A percentile compares a stretch with the other conserved stretches of the same genome.
Evolutionary conservation across 129 eudicot genomes (phyloP).

Genomic region (Flaveria robusta): DNA sequence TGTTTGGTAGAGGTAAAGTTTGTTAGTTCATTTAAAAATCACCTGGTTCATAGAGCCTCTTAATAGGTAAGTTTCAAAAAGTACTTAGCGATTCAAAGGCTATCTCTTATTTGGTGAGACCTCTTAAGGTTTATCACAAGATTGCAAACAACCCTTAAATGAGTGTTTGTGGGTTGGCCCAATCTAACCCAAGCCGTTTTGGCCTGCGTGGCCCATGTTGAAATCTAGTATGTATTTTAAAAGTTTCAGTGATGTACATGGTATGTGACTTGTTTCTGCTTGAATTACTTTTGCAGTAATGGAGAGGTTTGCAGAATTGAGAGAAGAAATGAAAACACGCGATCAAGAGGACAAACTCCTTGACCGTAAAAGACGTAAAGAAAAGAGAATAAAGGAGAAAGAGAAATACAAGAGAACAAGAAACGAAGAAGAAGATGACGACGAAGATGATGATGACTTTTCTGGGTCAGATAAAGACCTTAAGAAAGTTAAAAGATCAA

Average conservation of each 20-base stretch:
- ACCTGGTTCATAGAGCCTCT: no score
- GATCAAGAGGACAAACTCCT: conserved; percentile 78
- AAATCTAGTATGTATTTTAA: background rate
- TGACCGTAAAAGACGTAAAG: conserved; percentile 76
- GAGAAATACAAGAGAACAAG: conserved; percentile 66
- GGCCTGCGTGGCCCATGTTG: background rate
- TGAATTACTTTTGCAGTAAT: conserved; percentile 46
- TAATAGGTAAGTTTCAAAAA: no score
- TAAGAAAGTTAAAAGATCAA: conserved; percentile 37
- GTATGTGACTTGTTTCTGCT: background rate
- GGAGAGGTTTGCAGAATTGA: conserved; percentile 62
- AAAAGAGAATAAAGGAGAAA: conserved; percentile 71
- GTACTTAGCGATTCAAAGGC: no score
- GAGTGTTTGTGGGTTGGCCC: background rate
- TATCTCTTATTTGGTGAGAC: no score
- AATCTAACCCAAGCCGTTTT: background rate
- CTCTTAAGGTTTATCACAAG: no score
- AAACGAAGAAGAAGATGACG: conserved; percentile 52
- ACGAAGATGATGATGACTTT: conserved; percentile 41
- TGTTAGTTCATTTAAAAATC: no score
- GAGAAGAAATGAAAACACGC: conserved; percentile 61
- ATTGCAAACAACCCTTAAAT: no score
- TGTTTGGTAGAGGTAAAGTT: no score
- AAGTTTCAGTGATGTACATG: background rate
- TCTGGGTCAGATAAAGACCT: conserved; percentile 59